A percentile compares a stretch with the other conserved stretches of the same genome.
Conservation (phyloP, 1,284 basidiomycete genomes). For the Agroathelia rolfsii region DNA sequence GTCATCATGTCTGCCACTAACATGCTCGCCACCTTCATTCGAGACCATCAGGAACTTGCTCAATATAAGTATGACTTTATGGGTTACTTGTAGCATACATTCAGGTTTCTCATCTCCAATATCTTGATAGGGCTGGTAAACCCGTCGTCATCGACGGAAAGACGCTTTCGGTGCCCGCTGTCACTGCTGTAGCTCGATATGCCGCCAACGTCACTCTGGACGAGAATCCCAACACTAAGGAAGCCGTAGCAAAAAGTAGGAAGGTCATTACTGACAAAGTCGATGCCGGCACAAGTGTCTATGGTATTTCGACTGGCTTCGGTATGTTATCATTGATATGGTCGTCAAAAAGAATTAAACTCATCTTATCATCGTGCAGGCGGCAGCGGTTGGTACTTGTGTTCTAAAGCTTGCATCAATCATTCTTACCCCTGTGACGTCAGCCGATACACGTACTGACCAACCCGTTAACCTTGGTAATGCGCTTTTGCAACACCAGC, state of each 20-base stretch:
- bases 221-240: conserved; percentile 33
- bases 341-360: too few relatives aligned
- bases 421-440: conserved; percentile 21
- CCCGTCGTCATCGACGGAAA: conserved; percentile 60
- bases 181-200: conserved; percentile 64
- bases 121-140: conserved; percentile 38
- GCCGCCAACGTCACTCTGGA: conserved; percentile 44
- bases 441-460: conserved; percentile 63
- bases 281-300: conserved; percentile 58
- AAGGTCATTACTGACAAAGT: conserved; percentile 59
- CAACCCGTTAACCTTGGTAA: conserved; percentile 61
- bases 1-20: conserved; percentile 12
- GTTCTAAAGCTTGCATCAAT: conserved; percentile 7
- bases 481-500: conserved; percentile 74
- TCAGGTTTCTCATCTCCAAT: conserved; percentile 11
- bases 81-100: not conserved
- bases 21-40: conserved; percentile 38
- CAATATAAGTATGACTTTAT: conserved; percentile 35
- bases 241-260: conserved; percentile 48
- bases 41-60: conserved; percentile 41
- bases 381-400: conserved; percentile 51
- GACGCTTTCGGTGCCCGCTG: conserved; percentile 60
- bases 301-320: conserved; percentile 78
- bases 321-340: too few relatives aligned
- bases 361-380: too few relatives aligned